Base-by-base conservation (phyloP, 2,329 filamentous ascomycete species). In the Emmonsiellopsis sp. region DNA sequence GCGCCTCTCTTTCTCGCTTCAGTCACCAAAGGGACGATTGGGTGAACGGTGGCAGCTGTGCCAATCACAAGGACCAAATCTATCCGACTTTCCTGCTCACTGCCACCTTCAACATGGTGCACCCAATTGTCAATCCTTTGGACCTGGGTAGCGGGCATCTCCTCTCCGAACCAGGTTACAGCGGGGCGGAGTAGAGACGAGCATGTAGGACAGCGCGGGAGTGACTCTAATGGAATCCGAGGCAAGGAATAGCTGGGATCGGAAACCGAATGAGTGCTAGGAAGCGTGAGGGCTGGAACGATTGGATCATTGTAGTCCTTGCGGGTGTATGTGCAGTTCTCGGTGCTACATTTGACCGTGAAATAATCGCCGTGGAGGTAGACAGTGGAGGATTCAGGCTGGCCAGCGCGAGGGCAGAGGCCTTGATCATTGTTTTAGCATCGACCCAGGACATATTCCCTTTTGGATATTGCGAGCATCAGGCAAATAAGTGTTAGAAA, bases 261-360 rank as follows among this genome's bases (percentile, higher is more conserved):
- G 37, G 49, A 51, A 37, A 51, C 42, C 6, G 37, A 43, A 43
- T 34, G 49, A 26, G 49, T 42, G 26, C 13, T 20, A 13, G 49
- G 49, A n/a, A 51, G 38, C 4, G 49, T 43, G 49, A 51, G 49
- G 15, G 49, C 37, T 2, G 38, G 26, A 5, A 43, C 40, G 15
- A 43, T 51, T 20, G 49, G 49, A 16, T 51, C 49, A 16, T 43
- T 51, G n/a, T 34, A 3, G 38, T 51, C 40, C 11, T 2, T 9
- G 13, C 49, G 26, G 30, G 26, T 32, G 38, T 42, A 51, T 43
- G 49, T 13, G 40, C 49, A 51, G 38, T 15, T 50, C 38, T 42
- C 49, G 5, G 49, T 16, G n/a, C 49, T 43, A 20, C 49, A 51
- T 35, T 51, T 51, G 15, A 51, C n/a, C 13, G 38, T 32, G 49